Conservation (phyloP, 176 grass and related monocot genomes). For the Triticum timopheevii region DNA sequence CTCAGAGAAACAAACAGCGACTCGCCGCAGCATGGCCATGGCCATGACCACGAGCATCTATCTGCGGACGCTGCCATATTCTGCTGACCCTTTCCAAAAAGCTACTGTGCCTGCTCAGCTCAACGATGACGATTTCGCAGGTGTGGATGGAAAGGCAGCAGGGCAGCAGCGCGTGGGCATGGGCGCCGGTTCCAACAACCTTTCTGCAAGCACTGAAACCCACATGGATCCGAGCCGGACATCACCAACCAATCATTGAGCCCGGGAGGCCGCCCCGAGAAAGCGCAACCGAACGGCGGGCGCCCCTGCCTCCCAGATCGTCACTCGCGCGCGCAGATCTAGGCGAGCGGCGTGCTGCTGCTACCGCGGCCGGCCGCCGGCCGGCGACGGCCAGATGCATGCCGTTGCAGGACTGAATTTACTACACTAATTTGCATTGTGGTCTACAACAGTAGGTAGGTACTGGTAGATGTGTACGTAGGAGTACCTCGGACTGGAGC, state of each 20-base stretch:
- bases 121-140: not conserved
- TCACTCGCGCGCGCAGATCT: conserved; percentile 27
- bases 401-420: not conserved
- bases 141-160: conserved; percentile 20
- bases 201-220: conserved; percentile 50
- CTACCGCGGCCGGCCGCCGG: not conserved
- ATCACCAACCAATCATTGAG: conserved; percentile 64
- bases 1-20: not conserved
- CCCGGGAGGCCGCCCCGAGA: not conserved
- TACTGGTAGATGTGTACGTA: not conserved
- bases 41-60: not conserved
- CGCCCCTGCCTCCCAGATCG: not conserved
- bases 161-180: not conserved
- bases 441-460: not conserved
- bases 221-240: conserved; percentile 44
- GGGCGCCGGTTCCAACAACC: conserved; percentile 37
- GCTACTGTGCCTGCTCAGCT: not conserved
- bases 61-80: conserved; percentile 14
- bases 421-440: not conserved
- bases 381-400: not conserved
- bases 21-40: not conserved
- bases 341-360: not conserved
- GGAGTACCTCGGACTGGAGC: conserved; percentile 70
- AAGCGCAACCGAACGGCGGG: not conserved
- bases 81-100: conserved; percentile 37